Percentiles rank a stretch among this genome's conserved stretches.
These are phyloP conservation scores for Skeletonema potamos DNA, from an alignment of 108 stramenopile genomes.

Conservation along the genomic window DNA sequence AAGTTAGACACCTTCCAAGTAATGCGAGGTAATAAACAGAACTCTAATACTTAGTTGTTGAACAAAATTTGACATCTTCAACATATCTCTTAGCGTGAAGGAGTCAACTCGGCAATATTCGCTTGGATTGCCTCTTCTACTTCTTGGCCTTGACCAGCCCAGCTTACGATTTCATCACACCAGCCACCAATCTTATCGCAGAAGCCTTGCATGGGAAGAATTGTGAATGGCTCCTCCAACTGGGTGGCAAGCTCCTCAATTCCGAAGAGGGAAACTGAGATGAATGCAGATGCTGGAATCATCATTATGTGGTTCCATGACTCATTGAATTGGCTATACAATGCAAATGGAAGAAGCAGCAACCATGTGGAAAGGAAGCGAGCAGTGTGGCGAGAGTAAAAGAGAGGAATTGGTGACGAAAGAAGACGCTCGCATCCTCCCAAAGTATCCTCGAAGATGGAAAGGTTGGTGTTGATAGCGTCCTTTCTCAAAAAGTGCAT, in stretches of 20 bases:
- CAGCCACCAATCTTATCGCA: constrained; percentile 59
- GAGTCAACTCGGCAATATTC: background rate
- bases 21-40: background rate
- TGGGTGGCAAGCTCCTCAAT: constrained; percentile 78
- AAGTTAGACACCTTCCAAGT: background rate
- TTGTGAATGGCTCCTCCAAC: constrained; percentile 77
- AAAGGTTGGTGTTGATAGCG: constrained; percentile 49
- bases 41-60: background rate
- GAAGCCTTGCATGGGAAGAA: constrained; percentile 72
- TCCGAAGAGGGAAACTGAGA: constrained; percentile 62
- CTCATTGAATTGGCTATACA: constrained; percentile 44
- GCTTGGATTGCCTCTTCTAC: background rate
- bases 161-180: constrained; percentile 58
- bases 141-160: constrained; percentile 16
- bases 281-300: constrained; percentile 58
- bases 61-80: background rate
- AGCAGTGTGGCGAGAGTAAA: constrained; percentile 65
- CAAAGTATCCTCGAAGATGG: constrained; percentile 52
- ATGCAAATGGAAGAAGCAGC: constrained; percentile 56
- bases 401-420: constrained; percentile 60
- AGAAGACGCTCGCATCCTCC: constrained; percentile 59
- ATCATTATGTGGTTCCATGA: constrained; percentile 65
- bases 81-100: background rate
- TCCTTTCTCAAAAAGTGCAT: constrained; percentile 72
- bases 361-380: constrained; percentile 69